phyloP scores from a whole-genome alignment of 805 yeast genomes.

The Pichia scutulata region DNA sequence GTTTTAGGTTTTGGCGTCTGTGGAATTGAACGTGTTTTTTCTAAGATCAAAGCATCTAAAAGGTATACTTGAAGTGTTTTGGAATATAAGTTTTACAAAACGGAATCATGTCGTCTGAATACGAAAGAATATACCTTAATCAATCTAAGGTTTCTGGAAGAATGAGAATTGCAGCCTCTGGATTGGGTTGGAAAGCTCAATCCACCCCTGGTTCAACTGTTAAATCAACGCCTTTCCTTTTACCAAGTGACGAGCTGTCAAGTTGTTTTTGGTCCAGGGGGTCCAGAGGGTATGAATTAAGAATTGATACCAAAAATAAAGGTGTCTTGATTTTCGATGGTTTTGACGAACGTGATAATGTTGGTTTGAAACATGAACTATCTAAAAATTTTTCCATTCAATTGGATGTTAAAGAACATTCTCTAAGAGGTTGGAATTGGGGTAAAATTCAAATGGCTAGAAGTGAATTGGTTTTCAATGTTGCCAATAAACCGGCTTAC shows the following conservation, averaged over 20 bases:
- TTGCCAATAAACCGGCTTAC: conserved; percentile 82
- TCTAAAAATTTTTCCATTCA: conserved; percentile 65
- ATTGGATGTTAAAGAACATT: conserved; percentile 82
- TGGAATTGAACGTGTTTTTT: neutral
- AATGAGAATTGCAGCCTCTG: conserved; percentile 92
- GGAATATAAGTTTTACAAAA: neutral
- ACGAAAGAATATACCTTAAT: conserved; percentile 84
- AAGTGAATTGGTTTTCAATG: conserved; percentile 79
- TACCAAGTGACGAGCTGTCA: conserved; percentile 80
- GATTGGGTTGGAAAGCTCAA: conserved; percentile 85
- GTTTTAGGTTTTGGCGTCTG: neutral
- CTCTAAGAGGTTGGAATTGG: conserved; percentile 99
- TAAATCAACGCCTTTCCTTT: conserved; percentile 65
- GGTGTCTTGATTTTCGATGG: conserved; percentile 90
- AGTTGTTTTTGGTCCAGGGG: conserved; percentile 90
- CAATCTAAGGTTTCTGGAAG: conserved; percentile 80
- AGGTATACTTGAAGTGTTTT: no score
- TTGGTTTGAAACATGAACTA: conserved; percentile 72
- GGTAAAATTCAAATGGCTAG: conserved; percentile 90
- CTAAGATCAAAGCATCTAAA: neutral
- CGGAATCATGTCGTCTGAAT: conserved; percentile 42
- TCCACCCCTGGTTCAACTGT: conserved; percentile 37
- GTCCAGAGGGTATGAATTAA: conserved; percentile 80
- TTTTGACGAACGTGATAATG: conserved; percentile 77
- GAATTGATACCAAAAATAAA: conserved; percentile 80